Evolutionary conservation across 2,329 filamentous ascomycete species (phyloP).

Genomic region (Aspergillus fructus): DNA sequence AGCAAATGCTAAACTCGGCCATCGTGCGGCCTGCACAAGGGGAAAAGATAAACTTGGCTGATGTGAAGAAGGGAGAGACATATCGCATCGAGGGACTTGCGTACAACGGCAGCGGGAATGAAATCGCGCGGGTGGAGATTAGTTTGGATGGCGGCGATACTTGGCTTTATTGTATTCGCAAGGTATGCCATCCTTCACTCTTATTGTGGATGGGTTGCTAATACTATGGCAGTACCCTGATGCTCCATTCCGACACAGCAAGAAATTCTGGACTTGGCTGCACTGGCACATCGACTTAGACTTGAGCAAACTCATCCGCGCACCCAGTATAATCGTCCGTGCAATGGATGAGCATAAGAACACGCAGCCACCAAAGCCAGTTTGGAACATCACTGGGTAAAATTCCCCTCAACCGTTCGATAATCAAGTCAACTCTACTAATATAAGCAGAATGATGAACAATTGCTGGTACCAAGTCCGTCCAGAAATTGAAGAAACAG

Average conservation of each 20-base stretch:
- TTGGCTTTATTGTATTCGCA: slow-evolving; percentile 52
- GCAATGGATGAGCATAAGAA: slow-evolving; percentile 54
- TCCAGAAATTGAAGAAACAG: slow-evolving; percentile 37
- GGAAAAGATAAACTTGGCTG: slow-evolving; percentile 42
- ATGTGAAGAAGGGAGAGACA: slow-evolving; percentile 38
- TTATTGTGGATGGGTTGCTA: neutral
- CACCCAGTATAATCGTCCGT: slow-evolving; percentile 46
- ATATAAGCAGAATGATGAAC: slow-evolving; percentile 52
- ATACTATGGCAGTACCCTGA: slow-evolving; percentile 42
- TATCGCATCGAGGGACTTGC: slow-evolving; percentile 51
- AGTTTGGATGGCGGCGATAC: slow-evolving; percentile 48
- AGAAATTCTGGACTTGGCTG: slow-evolving; percentile 56
- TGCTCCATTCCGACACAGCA: slow-evolving; percentile 50
- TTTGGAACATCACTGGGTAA: slow-evolving; percentile 44
- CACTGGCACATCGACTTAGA: slow-evolving; percentile 54
- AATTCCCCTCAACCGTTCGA: neutral
- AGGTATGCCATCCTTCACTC: neutral
- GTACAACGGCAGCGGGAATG: slow-evolving; percentile 52
- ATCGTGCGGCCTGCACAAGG: slow-evolving; percentile 49
- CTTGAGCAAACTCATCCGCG: slow-evolving; percentile 43
- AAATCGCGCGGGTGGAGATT: slow-evolving; percentile 52
- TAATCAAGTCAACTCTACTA: neutral
- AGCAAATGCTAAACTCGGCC: slow-evolving; percentile 52
- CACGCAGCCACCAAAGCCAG: slow-evolving; percentile 47
- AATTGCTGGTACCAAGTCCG: slow-evolving; percentile 52